Conservation (phyloP, 2,329 filamentous ascomycete genomes). For the Verticillium albo-atrum region DNA sequence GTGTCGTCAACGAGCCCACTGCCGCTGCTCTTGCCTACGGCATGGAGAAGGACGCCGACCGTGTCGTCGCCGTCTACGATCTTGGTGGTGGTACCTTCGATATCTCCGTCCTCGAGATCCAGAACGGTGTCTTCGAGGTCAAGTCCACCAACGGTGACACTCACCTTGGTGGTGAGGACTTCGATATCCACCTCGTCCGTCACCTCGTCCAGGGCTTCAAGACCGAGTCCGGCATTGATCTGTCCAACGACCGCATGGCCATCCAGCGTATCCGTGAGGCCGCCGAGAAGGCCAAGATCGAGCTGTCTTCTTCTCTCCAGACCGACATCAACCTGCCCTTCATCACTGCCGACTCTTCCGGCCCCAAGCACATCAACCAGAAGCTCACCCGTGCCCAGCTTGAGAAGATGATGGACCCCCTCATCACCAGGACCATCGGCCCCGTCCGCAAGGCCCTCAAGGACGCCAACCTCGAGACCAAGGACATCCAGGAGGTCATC, state of each 20-base stretch:
- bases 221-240: slow-evolving; percentile 88
- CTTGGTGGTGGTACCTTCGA: slow-evolving; percentile 98
- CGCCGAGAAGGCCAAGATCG: slow-evolving; percentile 99
- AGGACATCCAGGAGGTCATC: slow-evolving; percentile 96
- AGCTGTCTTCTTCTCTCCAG: slow-evolving; percentile 89
- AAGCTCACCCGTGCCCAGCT: slow-evolving; percentile 92
- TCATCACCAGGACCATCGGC: slow-evolving; percentile 82
- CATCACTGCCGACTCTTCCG: slow-evolving; percentile 93
- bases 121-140: slow-evolving; percentile 97
- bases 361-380: slow-evolving; percentile 96
- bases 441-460: slow-evolving; percentile 96
- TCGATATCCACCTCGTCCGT: slow-evolving; percentile 90
- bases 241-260: slow-evolving; percentile 91
- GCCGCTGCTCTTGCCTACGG: slow-evolving; percentile 94
- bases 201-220: slow-evolving; percentile 95
- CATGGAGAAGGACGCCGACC: slow-evolving; percentile 89
- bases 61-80: slow-evolving; percentile 93
- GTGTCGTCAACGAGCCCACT: slow-evolving; percentile 97
- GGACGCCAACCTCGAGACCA: slow-evolving; percentile 85
- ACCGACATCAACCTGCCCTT: slow-evolving; percentile 98
- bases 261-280: slow-evolving; percentile 99
- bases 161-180: slow-evolving; percentile 96
- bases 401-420: slow-evolving; percentile 85
- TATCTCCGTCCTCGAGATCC: slow-evolving; percentile 96
- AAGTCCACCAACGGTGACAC: slow-evolving; percentile 99